Evolutionary conservation across 2,329 filamentous ascomycete genomes (phyloP), one percentile per base, ranked within the genome.

Genomic region (Hypomyces perniciosus): DNA sequence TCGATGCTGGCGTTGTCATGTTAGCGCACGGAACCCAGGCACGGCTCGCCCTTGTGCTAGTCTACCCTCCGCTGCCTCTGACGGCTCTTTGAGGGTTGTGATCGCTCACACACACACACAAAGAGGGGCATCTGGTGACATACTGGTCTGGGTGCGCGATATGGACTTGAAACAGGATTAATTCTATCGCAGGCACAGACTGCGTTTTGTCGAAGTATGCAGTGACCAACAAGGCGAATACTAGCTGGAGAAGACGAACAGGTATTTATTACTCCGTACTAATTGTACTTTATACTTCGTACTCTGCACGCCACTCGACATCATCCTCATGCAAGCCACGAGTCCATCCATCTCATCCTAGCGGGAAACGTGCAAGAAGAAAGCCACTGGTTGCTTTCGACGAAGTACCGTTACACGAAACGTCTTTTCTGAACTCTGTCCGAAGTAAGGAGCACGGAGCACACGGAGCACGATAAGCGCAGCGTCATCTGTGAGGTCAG

Each of bases 401-500:
- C 20, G 20, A 20, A 20, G 20, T 20, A 20, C 20, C 20, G 20
- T 20, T 20, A 20, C 20, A 20, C 20, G 20, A 20, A 20, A 20
- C 20, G 20, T 20, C 20, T 20, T 20, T 20, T 20, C 20, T 20
- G 20, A 20, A 20, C 20, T 20, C 33, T 35, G 33, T 12, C 12
- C 33, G 4, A 35, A 35, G 33, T 35, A 35, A 30, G 43, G 46
- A 41, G 29, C 7, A 13, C n/a, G 26, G 20, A 30, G 43, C 29
- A 46, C 30, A 9, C 27, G 12, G 29, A 44, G 38, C 31, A 13
- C 33, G 20, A 48, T 39, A n/a, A 26, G 29, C 13, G 30, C 34
- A 37, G 46, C 51, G 51, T 50, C 51, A 53, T 50, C 51, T 10
- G 46, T 53, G 46, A 53, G 38, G 47, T 53, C 51, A 43, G 31